Evolutionary conservation across 2,329 filamentous ascomycete species (phyloP), one percentile per base, ranked within the genome.

Genomic region (Talaromyces atroroseus): DNA sequence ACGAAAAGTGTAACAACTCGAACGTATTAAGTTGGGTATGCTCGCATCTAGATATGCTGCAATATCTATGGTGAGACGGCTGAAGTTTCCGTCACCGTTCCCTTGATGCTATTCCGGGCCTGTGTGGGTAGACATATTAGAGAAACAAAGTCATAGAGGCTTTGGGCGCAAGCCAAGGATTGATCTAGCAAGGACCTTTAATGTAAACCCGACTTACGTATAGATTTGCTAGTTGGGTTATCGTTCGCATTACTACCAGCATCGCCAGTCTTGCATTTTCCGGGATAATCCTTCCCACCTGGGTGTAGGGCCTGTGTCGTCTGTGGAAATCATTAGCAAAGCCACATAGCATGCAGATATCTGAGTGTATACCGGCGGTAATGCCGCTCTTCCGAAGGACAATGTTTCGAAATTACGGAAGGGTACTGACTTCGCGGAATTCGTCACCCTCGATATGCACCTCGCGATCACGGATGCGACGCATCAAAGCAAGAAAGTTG

Each of bases 401-500:
- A 51, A 20, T 24, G n/a, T 24, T 18, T 32, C 32, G 67, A 65
- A 61, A 62, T 72, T 66, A 75, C 67, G 71, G 69, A 69, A 68
- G 70, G 67, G 66, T 71, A 75, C 73, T 74, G 70, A 75, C 73
- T 73, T 75, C 70, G 65, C 70, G 71, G 63, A 75, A 74, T 63
- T 75, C 82, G 67, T 90, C 86, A 42, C 86, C 88, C 61, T 89
- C 80, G 38, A 94, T 84, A 49, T 81, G 81, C 14, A 91, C 83
- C 73, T 94, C 85, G 55, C 81, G 78, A 66, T 89, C 84, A 52
- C 87, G 81, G 54, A 94, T 82, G 58, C 83, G 81, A 26, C 87
- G 82, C 89, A 95, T 94, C 47, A 95, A 75, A 3, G 81, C 78
- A 0, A 92, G 73, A 66, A 95, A 95, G 58, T 82, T 82, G 62